Conservation (phyloP, 1,284 basidiomycete genomes). For the Porodaedalea pini region DNA sequence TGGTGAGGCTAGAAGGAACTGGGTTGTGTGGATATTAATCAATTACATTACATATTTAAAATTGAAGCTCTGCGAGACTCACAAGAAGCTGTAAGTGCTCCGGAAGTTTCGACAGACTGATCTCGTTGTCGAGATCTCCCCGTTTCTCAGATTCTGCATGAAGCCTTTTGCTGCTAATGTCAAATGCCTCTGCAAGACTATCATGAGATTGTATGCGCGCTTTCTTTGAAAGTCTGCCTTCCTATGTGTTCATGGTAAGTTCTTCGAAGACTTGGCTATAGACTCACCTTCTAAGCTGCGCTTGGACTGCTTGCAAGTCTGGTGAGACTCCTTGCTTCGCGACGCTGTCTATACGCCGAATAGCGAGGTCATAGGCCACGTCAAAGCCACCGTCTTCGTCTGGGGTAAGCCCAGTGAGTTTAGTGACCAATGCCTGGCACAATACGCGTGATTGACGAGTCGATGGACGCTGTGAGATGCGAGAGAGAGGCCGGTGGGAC, state of each 20-base stretch:
- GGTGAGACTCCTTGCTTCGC: conserved; percentile 51
- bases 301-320: conserved; percentile 53
- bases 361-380: conserved; percentile 47
- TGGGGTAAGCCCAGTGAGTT: conserved; percentile 40
- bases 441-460: conserved; percentile 46
- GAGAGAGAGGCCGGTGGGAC: conserved; percentile 47
- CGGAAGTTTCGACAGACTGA: conserved; percentile 55
- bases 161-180: conserved; percentile 46
- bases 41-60: not conserved
- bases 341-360: conserved; percentile 47
- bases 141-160: conserved; percentile 45
- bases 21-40: not conserved
- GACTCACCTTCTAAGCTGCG: conserved; percentile 54
- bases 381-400: conserved; percentile 43
- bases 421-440: conserved; percentile 53
- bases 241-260: conserved; percentile 10
- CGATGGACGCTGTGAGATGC: conserved; percentile 38
- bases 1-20: conserved; percentile 56
- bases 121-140: conserved; percentile 60
- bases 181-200: conserved; percentile 53
- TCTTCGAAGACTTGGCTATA: conserved; percentile 3
- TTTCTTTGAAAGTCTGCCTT: conserved; percentile 54
- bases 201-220: conserved; percentile 65
- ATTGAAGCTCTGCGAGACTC: conserved; percentile 25
- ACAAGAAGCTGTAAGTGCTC: conserved; percentile 71